phyloP scores from a whole-genome alignment of 495 filamentous ascomycete species.

The Trichocladium antarcticum region DNA sequence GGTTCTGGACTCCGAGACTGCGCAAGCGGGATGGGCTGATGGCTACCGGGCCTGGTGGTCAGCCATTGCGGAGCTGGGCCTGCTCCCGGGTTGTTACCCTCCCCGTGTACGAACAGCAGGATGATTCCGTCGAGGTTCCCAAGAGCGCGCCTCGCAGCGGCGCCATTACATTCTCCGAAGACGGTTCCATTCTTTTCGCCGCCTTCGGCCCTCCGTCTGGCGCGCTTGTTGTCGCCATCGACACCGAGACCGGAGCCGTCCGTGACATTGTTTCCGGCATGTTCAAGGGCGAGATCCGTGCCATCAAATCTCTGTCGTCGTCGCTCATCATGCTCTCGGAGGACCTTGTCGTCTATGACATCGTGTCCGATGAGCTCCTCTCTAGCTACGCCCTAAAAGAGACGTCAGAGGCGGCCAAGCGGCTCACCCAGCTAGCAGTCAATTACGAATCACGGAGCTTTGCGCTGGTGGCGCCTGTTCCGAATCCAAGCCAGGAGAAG shows the following conservation, averaged over 20 bases:
- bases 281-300: slow-evolving; percentile 42
- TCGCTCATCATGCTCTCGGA: slow-evolving; percentile 53
- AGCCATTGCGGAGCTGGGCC: slow-evolving; percentile 56
- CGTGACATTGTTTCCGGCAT: slow-evolving; percentile 44
- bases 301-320: slow-evolving; percentile 47
- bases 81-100: slow-evolving; percentile 53
- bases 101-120: slow-evolving; percentile 30
- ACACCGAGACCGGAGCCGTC: slow-evolving; percentile 46
- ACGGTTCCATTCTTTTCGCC: slow-evolving; percentile 75
- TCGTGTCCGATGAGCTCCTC: slow-evolving; percentile 47
- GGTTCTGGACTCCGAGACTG: slow-evolving; percentile 63
- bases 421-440: slow-evolving; percentile 50
- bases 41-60: slow-evolving; percentile 42
- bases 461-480: slow-evolving; percentile 43
- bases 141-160: slow-evolving; percentile 28
- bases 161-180: slow-evolving; percentile 63
- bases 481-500: slow-evolving; percentile 16
- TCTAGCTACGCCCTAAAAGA: slow-evolving; percentile 38
- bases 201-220: slow-evolving; percentile 33
- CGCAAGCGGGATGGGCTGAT: slow-evolving; percentile 52
- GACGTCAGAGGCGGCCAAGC: slow-evolving; percentile 25
- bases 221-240: slow-evolving; percentile 45
- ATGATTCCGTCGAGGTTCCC: slow-evolving; percentile 19
- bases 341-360: slow-evolving; percentile 53
- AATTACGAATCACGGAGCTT: slow-evolving; percentile 46